A percentile compares a stretch with the other conserved stretches of the same genome.
Conservation (phyloP, 805 yeast genomes). For the Metschnikowia similis region DNA sequence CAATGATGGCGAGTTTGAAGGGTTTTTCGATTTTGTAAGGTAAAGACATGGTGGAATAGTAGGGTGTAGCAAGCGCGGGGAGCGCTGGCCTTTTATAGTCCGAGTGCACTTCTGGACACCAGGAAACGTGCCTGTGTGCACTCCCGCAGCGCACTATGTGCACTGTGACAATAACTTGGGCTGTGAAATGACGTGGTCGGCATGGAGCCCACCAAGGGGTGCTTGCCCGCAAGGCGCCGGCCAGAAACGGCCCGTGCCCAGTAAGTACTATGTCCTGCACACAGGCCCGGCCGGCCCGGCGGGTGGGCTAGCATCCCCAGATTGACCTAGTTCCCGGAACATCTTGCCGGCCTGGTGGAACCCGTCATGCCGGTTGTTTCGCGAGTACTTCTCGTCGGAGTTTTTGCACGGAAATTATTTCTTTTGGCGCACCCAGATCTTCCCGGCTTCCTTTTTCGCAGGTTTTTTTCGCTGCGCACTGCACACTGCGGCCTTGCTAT, state of each 20-base stretch:
- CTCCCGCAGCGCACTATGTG: neutral
- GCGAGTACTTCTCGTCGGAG: neutral
- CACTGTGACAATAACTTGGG: neutral
- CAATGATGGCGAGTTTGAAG: slow-evolving; percentile 39
- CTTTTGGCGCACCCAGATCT: slow-evolving; percentile 1
- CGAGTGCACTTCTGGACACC: slow-evolving; percentile 3
- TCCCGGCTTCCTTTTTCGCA: neutral
- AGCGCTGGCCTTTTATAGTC: slow-evolving; percentile 9
- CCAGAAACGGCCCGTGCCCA: too few species aligned
- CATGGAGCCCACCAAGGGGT: neutral
- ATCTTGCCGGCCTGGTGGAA: too few species aligned
- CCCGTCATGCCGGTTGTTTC: neutral
- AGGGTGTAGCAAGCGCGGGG: neutral
- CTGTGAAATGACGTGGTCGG: neutral
- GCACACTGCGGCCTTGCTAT: neutral
- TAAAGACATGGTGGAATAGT: slow-evolving; percentile 17
- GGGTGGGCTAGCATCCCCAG: too few species aligned
- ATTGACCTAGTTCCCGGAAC: too few species aligned
- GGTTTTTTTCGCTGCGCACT: neutral
- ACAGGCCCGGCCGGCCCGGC: neutral
- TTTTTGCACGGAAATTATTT: neutral
- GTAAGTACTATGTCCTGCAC: neutral
- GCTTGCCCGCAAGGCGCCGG: neutral
- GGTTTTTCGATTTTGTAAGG: slow-evolving; percentile 31
- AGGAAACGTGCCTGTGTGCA: slow-evolving; percentile 4